phyloP scores from a whole-genome alignment of 2,329 filamentous ascomycete species.

The Paecilomyces dactylethromorphus region DNA sequence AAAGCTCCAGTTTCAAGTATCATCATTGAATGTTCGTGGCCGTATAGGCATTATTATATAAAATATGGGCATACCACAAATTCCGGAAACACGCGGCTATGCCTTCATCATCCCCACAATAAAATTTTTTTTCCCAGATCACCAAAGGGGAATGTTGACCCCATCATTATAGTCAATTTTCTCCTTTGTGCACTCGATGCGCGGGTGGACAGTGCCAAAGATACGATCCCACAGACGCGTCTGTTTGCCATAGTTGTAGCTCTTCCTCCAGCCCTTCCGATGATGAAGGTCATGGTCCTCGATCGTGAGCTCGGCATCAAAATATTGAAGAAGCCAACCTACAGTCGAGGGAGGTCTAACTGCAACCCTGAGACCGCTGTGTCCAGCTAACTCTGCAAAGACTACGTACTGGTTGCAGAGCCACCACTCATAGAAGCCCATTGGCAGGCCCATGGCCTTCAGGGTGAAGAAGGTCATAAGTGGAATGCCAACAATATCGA shows the following conservation, averaged over 20 bases:
- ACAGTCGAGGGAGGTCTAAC: conserved; percentile 23
- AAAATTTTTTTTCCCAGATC: not conserved
- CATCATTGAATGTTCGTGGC: not conserved
- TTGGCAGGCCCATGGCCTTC: conserved; percentile 28
- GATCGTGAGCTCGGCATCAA: conserved; percentile 29
- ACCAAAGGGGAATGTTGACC: conserved; percentile 17
- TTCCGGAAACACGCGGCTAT: not conserved
- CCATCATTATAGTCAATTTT: conserved; percentile 18
- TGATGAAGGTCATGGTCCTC: conserved; percentile 34
- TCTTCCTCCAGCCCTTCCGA: conserved; percentile 25
- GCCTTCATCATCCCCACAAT: not conserved
- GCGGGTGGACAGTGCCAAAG: conserved; percentile 21
- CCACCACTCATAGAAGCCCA: conserved; percentile 42
- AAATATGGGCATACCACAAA: not conserved
- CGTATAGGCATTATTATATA: not conserved
- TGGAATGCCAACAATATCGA: conserved; percentile 34
- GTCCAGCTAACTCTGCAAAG: conserved; percentile 35
- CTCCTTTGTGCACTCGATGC: conserved; percentile 22
- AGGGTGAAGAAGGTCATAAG: conserved; percentile 27
- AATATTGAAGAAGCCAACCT: conserved; percentile 22
- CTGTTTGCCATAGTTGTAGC: conserved; percentile 28
- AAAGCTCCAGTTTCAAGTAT: not conserved
- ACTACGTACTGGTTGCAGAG: conserved; percentile 36
- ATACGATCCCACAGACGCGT: conserved; percentile 24
- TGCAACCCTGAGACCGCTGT: conserved; percentile 33